A percentile compares a stretch with the other conserved stretches of the same genome.
Evolutionary conservation across 768 basidiomycete genomes (phyloP).

Genomic region (Lentinula guzmanii): DNA sequence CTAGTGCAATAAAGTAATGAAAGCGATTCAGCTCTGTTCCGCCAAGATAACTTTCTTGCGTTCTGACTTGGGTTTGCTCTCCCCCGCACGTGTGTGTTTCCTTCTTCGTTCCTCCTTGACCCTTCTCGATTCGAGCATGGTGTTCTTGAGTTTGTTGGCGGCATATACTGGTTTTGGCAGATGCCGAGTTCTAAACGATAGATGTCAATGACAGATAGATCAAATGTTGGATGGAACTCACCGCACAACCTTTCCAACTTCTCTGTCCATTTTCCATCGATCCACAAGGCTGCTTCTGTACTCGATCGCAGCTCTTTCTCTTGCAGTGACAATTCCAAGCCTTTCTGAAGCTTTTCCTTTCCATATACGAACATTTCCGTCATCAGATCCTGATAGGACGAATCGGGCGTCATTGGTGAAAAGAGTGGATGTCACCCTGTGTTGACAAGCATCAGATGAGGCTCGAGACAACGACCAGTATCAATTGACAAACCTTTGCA

Average conservation of each 20-base stretch:
- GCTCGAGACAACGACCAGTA: neutral
- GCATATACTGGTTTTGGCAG: constrained; percentile 90
- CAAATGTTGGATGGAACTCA: constrained; percentile 26
- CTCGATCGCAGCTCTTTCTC: constrained; percentile 88
- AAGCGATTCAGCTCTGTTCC: constrained; percentile 59
- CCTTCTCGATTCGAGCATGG: constrained; percentile 84
- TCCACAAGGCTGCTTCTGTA: constrained; percentile 86
- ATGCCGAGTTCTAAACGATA: constrained; percentile 56
- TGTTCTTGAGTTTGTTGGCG: constrained; percentile 79
- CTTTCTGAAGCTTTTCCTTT: constrained; percentile 91
- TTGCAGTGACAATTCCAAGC: constrained; percentile 82
- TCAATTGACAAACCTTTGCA: constrained; percentile 73
- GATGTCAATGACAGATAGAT: constrained; percentile 1
- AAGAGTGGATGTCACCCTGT: constrained; percentile 80
- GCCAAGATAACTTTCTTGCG: constrained; percentile 80
- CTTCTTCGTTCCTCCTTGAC: constrained; percentile 93
- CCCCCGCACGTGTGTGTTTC: constrained; percentile 82
- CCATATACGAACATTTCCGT: constrained; percentile 94
- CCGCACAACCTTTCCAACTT: constrained; percentile 80
- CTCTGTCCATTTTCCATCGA: constrained; percentile 80
- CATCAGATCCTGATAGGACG: constrained; percentile 86
- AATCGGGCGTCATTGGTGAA: constrained; percentile 91
- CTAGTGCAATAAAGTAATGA: neutral
- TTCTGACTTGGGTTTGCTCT: constrained; percentile 86
- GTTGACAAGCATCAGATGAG: neutral